Percentiles rank a stretch among this genome's conserved stretches.
Evolutionary conservation across 768 basidiomycete genomes (phyloP).

Genomic region (Sporobolomyces pararoseus): DNA sequence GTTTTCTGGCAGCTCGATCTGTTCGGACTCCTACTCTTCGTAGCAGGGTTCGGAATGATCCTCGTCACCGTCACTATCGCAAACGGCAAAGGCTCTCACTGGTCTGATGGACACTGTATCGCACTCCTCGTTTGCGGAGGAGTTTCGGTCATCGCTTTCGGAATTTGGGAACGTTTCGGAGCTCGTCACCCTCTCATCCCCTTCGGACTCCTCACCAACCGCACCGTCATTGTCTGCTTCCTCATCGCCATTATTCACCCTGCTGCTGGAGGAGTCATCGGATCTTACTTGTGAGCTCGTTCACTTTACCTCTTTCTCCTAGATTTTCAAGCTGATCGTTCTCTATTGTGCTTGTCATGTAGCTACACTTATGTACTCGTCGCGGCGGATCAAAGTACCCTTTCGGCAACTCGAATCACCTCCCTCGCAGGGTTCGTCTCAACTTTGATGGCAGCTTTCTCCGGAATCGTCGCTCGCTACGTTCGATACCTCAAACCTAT

Average conservation of each 20-base stretch:
- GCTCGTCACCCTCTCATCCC: constrained; percentile 48
- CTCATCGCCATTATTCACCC: constrained; percentile 48
- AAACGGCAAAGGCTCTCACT: constrained; percentile 45
- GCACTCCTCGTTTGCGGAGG: constrained; percentile 46
- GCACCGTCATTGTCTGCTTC: constrained; percentile 46
- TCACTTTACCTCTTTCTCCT: neutral
- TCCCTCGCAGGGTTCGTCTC: constrained; percentile 23
- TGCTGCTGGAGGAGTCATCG: constrained; percentile 42
- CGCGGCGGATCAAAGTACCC: constrained; percentile 24
- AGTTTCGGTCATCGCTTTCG: constrained; percentile 43
- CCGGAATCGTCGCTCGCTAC: constrained; percentile 42
- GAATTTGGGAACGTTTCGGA: constrained; percentile 46
- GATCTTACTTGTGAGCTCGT: constrained; percentile 33
- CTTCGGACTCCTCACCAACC: constrained; percentile 46
- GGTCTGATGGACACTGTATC: constrained; percentile 47
- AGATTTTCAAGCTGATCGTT: no score
- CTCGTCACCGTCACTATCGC: constrained; percentile 48
- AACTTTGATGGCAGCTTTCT: constrained; percentile 14
- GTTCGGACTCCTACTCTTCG: constrained; percentile 48
- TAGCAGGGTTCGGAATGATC: constrained; percentile 46
- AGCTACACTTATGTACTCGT: constrained; percentile 34
- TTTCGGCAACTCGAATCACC: constrained; percentile 28
- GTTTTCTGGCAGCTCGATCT: constrained; percentile 49
- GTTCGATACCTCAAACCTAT: constrained; percentile 48
- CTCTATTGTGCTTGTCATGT: neutral